phyloP scores from a whole-genome alignment of 2,329 filamentous ascomycete genomes.

The Lasiodiplodia citricola region DNA sequence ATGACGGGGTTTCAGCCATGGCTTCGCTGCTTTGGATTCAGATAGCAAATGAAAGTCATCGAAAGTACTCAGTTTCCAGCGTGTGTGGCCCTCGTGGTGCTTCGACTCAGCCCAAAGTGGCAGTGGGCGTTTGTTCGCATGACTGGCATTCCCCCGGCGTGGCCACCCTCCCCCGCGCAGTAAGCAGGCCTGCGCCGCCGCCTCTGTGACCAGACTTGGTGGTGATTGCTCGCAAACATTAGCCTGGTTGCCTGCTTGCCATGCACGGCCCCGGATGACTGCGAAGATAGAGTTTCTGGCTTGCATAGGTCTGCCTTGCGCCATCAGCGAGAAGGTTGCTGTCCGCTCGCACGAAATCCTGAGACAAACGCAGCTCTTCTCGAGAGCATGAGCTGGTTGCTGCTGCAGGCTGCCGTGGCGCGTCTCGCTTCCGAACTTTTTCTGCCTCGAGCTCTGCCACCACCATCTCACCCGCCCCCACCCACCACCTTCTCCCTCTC shows the following conservation, averaged over 20 bases:
- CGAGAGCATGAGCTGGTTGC: neutral
- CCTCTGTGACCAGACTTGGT: neutral
- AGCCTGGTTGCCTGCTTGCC: neutral
- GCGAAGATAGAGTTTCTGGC: neutral
- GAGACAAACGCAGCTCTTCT: constrained; percentile 2
- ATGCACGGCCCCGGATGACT: constrained; percentile 5
- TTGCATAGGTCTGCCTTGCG: constrained; percentile 11
- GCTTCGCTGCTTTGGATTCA: neutral
- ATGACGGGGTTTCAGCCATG: constrained; percentile 4
- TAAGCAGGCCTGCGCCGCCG: constrained; percentile 10
- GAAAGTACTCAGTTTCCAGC: neutral
- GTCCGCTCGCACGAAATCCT: neutral
- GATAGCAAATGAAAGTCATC: constrained; percentile 11
- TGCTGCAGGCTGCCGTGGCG: constrained; percentile 3
- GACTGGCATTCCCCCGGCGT: neutral
- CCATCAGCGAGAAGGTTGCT: constrained; percentile 1
- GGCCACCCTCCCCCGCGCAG: constrained; percentile 3
- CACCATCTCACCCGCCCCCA: neutral
- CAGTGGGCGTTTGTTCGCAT: constrained; percentile 6
- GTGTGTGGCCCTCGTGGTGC: neutral
- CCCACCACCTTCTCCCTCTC: neutral
- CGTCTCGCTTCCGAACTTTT: constrained; percentile 16
- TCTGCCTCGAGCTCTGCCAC: neutral
- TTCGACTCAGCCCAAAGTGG: neutral
- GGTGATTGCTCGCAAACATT: constrained; percentile 10